A percentile compares a stretch with the other conserved stretches of the same genome.
These are phyloP conservation scores for Lactarius vividus DNA, from an alignment of 768 basidiomycete species.

Conservation along the genomic window DNA sequence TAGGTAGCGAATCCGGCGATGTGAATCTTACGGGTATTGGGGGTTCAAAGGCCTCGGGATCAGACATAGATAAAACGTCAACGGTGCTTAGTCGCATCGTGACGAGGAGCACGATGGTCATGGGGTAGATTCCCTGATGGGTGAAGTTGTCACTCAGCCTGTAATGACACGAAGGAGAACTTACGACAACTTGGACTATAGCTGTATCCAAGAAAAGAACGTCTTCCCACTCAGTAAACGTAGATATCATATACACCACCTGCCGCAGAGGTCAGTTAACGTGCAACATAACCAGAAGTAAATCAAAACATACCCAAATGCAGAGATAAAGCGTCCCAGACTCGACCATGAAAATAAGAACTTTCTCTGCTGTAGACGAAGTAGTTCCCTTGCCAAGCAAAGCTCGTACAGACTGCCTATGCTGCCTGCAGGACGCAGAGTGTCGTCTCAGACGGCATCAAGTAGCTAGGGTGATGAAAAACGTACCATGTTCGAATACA, in stretches of 20 bases:
- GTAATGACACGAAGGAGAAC: background rate
- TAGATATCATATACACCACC: background rate
- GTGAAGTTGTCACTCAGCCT: background rate
- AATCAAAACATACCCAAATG: slow-evolving; percentile 7
- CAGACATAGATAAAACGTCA: slow-evolving; percentile 1
- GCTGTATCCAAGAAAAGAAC: background rate
- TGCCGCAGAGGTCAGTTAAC: background rate
- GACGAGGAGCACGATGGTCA: slow-evolving; percentile 14
- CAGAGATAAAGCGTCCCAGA: slow-evolving; percentile 11
- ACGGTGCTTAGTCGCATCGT: slow-evolving; percentile 14
- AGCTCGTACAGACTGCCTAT: slow-evolving; percentile 6
- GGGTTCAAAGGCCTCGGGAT: background rate
- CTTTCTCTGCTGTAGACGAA: background rate
- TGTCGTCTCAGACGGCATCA: background rate
- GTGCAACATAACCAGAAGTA: background rate
- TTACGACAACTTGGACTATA: slow-evolving; percentile 16
- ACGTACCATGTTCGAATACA: slow-evolving; percentile 16
- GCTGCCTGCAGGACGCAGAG: background rate
- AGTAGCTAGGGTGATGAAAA: background rate
- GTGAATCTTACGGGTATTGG: background rate
- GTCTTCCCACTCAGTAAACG: background rate
- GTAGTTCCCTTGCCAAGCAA: background rate
- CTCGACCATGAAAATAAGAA: slow-evolving; percentile 12
- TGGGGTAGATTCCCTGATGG: slow-evolving; percentile 16
- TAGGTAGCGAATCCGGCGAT: background rate